Evolutionary conservation across 805 yeast species (phyloP).

Genomic region (Candida insectorum): DNA sequence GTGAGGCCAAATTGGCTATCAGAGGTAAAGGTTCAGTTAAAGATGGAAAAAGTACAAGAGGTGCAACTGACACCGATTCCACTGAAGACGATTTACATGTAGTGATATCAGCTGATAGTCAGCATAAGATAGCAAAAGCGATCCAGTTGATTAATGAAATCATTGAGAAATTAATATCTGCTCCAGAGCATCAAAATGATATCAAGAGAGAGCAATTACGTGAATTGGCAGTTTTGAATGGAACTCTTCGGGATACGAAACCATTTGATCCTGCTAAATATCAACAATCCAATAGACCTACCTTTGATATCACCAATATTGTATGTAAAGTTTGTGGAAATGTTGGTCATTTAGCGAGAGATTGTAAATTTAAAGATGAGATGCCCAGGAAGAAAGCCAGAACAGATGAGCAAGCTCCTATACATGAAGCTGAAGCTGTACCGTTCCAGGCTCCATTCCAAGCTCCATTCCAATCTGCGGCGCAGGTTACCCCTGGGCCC

Average conservation of each 20-base stretch:
- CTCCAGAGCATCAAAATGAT: conserved; percentile 93
- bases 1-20: conserved; percentile 87
- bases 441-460: conserved; percentile 4
- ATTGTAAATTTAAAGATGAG: conserved; percentile 57
- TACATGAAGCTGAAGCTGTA: not conserved
- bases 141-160: conserved; percentile 69
- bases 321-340: conserved; percentile 78
- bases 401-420: not conserved
- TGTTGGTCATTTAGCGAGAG: conserved; percentile 83
- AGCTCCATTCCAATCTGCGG: not conserved
- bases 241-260: conserved; percentile 82
- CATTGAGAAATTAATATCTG: conserved; percentile 75
- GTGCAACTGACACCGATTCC: conserved; percentile 19
- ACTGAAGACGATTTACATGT: conserved; percentile 79
- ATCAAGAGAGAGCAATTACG: conserved; percentile 86
- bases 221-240: conserved; percentile 90
- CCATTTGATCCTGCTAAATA: conserved; percentile 42
- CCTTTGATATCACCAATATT: conserved; percentile 48
- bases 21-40: conserved; percentile 96
- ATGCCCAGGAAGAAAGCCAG: conserved; percentile 1
- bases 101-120: conserved; percentile 77
- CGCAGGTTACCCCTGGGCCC: too few relatives aligned
- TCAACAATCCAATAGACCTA: conserved; percentile 20
- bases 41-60: conserved; percentile 63
- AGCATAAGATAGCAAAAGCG: conserved; percentile 73